Conservation (phyloP, 73 alveolate genomes). For the Uronychia binucleata region DNA sequence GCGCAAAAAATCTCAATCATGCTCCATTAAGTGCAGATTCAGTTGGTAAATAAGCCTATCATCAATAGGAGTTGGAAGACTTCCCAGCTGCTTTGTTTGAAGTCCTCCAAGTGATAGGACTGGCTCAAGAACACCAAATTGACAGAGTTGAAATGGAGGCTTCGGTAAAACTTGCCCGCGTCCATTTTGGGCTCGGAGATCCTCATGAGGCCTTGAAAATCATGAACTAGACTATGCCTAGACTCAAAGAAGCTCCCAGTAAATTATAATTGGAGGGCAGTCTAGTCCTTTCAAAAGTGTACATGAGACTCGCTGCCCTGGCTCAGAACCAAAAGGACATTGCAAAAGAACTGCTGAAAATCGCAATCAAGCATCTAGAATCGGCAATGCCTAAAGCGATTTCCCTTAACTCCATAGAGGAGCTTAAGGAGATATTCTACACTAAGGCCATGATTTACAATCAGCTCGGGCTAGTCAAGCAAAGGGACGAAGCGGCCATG, state of each 20-base stretch:
- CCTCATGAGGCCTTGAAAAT: not conserved
- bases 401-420: not conserved
- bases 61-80: not conserved
- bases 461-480: not conserved
- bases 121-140: not conserved
- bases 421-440: not conserved
- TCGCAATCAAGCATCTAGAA: not conserved
- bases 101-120: conserved; percentile 1
- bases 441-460: not conserved
- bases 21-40: not conserved
- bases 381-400: not conserved
- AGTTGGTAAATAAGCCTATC: not conserved
- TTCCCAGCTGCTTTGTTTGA: conserved; percentile 1
- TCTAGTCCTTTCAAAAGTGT: not conserved
- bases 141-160: not conserved
- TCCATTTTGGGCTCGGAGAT: conserved; percentile 11
- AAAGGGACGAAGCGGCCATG: not conserved
- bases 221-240: not conserved
- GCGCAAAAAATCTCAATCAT: conserved; percentile 3
- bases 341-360: not conserved
- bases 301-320: not conserved
- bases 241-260: not conserved
- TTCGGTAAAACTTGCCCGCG: not conserved
- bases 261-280: not conserved
- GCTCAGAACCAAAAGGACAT: not conserved